These are phyloP conservation scores for Alternaria sp. DNA, from an alignment of 2,329 filamentous ascomycete species.

Conservation along the genomic window DNA sequence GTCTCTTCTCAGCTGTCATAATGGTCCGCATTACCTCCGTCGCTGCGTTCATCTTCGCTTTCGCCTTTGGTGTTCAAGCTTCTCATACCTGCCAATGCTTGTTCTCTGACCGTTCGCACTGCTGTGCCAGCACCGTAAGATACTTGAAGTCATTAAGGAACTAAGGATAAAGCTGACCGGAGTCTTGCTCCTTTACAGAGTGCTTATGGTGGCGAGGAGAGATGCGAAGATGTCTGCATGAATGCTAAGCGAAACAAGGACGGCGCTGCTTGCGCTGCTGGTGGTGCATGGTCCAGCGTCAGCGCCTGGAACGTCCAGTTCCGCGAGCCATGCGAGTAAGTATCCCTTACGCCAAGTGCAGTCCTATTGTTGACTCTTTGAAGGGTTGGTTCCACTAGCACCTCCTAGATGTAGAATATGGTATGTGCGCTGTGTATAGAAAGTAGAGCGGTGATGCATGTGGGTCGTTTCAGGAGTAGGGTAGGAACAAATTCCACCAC, in stretches of 20 bases:
- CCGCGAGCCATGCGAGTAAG: not conserved
- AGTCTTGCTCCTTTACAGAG: not conserved
- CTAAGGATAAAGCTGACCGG: not conserved
- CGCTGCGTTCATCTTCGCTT: not conserved
- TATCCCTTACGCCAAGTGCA: not conserved
- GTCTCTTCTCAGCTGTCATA: not conserved
- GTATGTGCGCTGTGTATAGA: not conserved
- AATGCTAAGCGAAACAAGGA: not conserved
- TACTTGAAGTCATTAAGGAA: not conserved
- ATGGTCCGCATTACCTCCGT: conserved; percentile 2
- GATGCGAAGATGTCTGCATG: not conserved
- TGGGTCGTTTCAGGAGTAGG: not conserved
- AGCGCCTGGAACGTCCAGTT: not conserved
- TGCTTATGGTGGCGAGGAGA: not conserved
- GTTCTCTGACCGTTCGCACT: not conserved
- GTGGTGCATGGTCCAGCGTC: not conserved
- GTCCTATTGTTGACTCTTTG: not conserved
- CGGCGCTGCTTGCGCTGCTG: not conserved
- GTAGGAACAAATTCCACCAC: not conserved
- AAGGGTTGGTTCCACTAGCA: not conserved
- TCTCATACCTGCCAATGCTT: conserved; percentile 2
- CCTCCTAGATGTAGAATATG: not conserved
- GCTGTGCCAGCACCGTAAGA: not conserved
- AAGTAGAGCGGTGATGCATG: not conserved
- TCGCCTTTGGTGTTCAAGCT: conserved; percentile 3